phyloP scores from a whole-genome alignment of 2,329 filamentous ascomycete species.

The Ascochyta lentis region DNA sequence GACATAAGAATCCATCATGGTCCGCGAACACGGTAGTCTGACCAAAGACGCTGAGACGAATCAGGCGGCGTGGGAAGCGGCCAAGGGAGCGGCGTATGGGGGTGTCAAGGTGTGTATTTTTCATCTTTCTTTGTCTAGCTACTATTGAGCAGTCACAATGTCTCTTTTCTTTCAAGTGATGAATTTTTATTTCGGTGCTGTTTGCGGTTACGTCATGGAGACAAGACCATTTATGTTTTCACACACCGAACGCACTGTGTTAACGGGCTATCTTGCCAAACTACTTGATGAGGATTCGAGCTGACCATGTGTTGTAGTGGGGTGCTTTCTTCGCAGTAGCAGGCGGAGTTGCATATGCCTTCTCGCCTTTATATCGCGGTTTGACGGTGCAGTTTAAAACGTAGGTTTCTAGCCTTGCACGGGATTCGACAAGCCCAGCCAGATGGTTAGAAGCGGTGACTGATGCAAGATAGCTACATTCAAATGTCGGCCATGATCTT shows the following conservation, averaged over 20 bases:
- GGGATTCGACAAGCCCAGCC: too few species aligned
- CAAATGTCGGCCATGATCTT: conserved; percentile 88
- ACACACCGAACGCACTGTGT: too few species aligned
- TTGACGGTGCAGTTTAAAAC: conserved; percentile 47
- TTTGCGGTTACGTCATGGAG: background rate
- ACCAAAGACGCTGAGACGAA: conserved; percentile 69
- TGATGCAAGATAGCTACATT: conserved; percentile 64
- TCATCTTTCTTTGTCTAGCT: background rate
- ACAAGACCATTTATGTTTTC: too few species aligned
- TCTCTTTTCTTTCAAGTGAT: too few species aligned
- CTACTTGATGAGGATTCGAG: background rate
- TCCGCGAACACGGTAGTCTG: conserved; percentile 64
- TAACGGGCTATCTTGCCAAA: too few species aligned
- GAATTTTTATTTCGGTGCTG: background rate
- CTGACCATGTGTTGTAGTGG: conserved; percentile 58
- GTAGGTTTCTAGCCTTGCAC: conserved; percentile 20
- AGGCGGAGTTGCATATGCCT: conserved; percentile 66
- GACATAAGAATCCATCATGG: conserved; percentile 15
- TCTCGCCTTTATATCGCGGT: conserved; percentile 75
- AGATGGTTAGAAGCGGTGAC: background rate
- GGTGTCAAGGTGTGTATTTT: conserved; percentile 63
- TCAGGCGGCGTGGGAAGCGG: conserved; percentile 74
- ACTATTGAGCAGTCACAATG: too few species aligned
- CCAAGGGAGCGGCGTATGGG: conserved; percentile 69
- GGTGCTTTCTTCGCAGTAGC: conserved; percentile 69